Evolutionary conservation across 2,329 filamentous ascomycete genomes (phyloP).

Genomic region (Trichoderma afroharzianum): DNA sequence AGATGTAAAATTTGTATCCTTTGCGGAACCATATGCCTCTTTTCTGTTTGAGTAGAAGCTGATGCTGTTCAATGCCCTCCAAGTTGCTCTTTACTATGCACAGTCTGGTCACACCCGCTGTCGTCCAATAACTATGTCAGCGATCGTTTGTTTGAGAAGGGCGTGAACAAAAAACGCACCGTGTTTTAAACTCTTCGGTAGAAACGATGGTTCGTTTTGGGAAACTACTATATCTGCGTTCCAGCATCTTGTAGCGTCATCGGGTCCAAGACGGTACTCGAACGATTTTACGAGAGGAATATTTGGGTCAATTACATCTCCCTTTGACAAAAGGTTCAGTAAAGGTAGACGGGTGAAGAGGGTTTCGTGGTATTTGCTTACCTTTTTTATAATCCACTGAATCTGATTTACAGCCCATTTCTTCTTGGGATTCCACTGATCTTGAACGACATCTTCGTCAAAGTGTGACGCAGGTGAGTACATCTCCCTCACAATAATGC

Average conservation of each 20-base stretch:
- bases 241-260: conserved; percentile 35
- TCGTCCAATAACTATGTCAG: background rate
- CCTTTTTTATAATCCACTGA: conserved; percentile 41
- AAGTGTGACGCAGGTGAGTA: conserved; percentile 37
- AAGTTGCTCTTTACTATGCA: conserved; percentile 42
- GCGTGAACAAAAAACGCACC: conserved; percentile 22
- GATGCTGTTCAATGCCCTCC: conserved; percentile 35
- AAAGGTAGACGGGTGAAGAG: background rate
- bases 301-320: background rate
- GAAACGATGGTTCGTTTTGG: conserved; percentile 33
- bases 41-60: conserved; percentile 38
- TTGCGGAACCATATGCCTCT: conserved; percentile 31
- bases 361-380: background rate
- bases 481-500: conserved; percentile 35
- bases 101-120: conserved; percentile 37
- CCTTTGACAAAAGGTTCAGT: background rate
- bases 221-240: conserved; percentile 39
- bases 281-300: conserved; percentile 27
- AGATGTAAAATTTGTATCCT: conserved; percentile 38
- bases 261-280: conserved; percentile 32
- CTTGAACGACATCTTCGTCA: conserved; percentile 33
- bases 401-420: conserved; percentile 41
- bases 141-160: background rate
- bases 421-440: conserved; percentile 28
- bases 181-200: conserved; percentile 38